Base-by-base conservation (phyloP, 345 rosid genomes). In the Boechera divaricarpa region DNA sequence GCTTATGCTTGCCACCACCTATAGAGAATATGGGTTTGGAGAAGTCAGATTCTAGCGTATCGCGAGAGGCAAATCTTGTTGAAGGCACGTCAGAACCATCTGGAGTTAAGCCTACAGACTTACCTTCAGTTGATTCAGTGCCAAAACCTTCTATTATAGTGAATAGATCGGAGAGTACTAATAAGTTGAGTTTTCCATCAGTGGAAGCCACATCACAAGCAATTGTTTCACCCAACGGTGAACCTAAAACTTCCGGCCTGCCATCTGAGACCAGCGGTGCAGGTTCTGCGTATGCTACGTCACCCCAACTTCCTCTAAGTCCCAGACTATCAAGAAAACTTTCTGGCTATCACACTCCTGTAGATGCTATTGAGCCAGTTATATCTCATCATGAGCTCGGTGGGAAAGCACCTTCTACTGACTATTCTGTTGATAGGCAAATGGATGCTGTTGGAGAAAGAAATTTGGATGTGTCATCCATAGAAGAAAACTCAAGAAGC, bases 1-100 rank as follows among this genome's bases (percentile, higher is more conserved):
- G 73, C 82, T 89, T 83, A 74, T 95, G 98, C 85, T 80, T 89
- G 69, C 98, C 96, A 42, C 95, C 90, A 5, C 79, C 85, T 18
- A 16, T 80, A 67, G 93, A 87, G 63, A 87, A 76, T 83, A 76
- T 64, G 16, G 86, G 83, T 56, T 64, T 83, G 79, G 94, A 89
- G 76, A 86, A 77, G 80, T 83, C 83, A 67, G 89, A 83, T 69
- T 83, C 85, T 33, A 80, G 72, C 77, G 78, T 80, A 52, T 77
- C 86, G 24, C 78, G 41, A 21, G 90, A 82, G 64, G 82, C 67
- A 44, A 63, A 52, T 35, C 70, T 62, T 70, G 76, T 58, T 77
- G 93, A 86, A 66, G 87, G 84, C 61, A 80, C 53, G 70, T 78
- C 85, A 54, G 86, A 78, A 70, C 48, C 82, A 59, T 65, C 72